Conservation (phyloP, 1,139 yeast genomes). For the Protomyces pachydermus region DNA sequence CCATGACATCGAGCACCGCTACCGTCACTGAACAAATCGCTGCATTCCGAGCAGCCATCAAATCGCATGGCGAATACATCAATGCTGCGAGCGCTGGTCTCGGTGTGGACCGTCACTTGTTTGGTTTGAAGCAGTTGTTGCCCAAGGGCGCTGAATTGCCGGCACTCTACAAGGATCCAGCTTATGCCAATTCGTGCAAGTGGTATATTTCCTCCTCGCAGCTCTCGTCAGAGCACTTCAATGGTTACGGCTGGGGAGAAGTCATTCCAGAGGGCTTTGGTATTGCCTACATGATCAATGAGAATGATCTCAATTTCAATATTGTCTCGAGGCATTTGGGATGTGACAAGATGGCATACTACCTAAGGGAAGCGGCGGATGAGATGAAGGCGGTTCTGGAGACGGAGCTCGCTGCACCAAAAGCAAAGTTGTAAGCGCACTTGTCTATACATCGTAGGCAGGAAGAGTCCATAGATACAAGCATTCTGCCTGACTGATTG, state of each 20-base stretch:
- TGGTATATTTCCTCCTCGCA: conserved; percentile 92
- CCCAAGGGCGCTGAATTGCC: conserved; percentile 60
- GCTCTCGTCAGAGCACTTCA: conserved; percentile 78
- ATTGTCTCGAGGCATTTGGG: conserved; percentile 72
- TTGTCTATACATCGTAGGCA: not conserved
- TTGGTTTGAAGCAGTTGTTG: conserved; percentile 77
- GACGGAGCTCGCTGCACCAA: conserved; percentile 35
- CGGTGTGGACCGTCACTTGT: conserved; percentile 91
- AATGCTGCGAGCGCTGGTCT: conserved; percentile 75
- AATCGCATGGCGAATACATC: conserved; percentile 70
- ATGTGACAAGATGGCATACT: conserved; percentile 62
- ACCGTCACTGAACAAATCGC: conserved; percentile 56
- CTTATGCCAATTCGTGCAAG: conserved; percentile 65
- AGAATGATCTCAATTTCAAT: conserved; percentile 80
- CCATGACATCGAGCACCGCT: conserved; percentile 63
- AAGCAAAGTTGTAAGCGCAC: conserved; percentile 8
- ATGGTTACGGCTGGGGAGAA: conserved; percentile 96
- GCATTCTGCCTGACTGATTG: not conserved
- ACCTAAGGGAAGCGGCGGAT: conserved; percentile 71
- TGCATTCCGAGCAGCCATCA: conserved; percentile 68
- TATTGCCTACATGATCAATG: conserved; percentile 85
- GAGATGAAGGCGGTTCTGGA: conserved; percentile 67
- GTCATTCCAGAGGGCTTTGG: conserved; percentile 94
- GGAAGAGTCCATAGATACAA: not conserved
- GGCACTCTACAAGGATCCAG: conserved; percentile 68